These are phyloP conservation scores for Asterochloris erici DNA, from an alignment of 139 green algal species.

Conservation along the genomic window DNA sequence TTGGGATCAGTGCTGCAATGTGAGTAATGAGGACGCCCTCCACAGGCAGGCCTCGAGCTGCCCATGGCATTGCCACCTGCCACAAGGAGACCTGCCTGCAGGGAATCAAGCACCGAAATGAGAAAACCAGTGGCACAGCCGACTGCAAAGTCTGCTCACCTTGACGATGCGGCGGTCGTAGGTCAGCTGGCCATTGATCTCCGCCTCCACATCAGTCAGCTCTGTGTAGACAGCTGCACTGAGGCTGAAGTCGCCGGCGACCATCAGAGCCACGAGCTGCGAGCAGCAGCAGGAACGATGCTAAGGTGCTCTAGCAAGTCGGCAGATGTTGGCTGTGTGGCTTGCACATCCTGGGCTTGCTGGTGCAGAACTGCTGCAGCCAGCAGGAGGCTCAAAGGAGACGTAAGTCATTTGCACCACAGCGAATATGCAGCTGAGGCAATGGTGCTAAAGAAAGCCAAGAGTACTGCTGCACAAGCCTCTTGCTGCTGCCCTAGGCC, in stretches of 20 bases:
- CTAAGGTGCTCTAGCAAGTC: not conserved
- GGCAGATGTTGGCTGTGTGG: not conserved
- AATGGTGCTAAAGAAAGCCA: too few relatives aligned
- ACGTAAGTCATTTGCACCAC: not conserved
- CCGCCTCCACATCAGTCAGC: slow-evolving; percentile 27
- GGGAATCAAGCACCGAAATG: not conserved
- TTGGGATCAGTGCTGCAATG: not conserved
- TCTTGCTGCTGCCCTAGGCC: too few relatives aligned
- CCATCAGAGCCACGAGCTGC: slow-evolving; percentile 13
- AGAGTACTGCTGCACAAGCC: too few relatives aligned
- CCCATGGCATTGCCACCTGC: not conserved
- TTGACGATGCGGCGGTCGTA: slow-evolving; percentile 15
- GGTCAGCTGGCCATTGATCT: slow-evolving; percentile 23
- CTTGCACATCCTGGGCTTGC: not conserved
- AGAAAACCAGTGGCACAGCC: not conserved
- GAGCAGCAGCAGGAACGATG: not conserved
- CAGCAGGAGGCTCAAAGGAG: not conserved
- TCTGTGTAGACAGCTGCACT: slow-evolving; percentile 27
- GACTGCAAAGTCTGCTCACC: not conserved
- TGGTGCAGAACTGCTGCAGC: not conserved
- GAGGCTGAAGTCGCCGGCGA: slow-evolving; percentile 4
- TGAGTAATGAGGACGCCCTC: not conserved
- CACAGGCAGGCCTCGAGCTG: not conserved
- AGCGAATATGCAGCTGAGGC: too few relatives aligned
- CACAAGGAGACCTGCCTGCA: not conserved